Evolutionary conservation across 257 asterid species (phyloP), one percentile per base, ranked within the genome.

Genomic region (Scutellaria baicalensis): DNA sequence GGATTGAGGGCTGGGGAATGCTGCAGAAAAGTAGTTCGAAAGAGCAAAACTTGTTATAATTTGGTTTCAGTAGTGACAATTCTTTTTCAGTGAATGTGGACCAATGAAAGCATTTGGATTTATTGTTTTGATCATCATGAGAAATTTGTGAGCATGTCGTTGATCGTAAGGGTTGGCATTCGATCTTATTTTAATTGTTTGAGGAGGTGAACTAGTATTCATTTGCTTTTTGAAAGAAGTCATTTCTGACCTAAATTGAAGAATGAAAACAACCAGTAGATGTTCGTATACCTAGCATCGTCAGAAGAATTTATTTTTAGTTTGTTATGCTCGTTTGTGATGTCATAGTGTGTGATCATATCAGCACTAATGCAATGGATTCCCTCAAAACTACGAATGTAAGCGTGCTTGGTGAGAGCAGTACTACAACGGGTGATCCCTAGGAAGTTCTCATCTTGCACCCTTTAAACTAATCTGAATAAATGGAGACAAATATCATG

Each of bases 151-250:
- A 73, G 31, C 12, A 52, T 62, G 58, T 20, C 60, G 31, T 31
- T 59, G 31, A 21, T 31, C 12, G 48, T 42, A 76, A 64, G 60
- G 31, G 68, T 58, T 52, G 38, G 14, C 76, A 38, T 76, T 62
- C 47, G 55, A 69, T 62, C 71, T 50, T 56, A 13, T 39, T 23
- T 16, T 69, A 56, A 7, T 67, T 16, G 40, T 18, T 38, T 4
- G 16, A 33, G 67, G 59, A 61, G 6, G 38, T 48, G 9, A 64
- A 13, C 16, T 64, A 16, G 69, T 27, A 33, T 14, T 36, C n/a
- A 4, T 64, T 70, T 35, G 47, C 6, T 8, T 64, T 33, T 47
- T 48, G 64, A 56, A 70, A 43, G 47, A 59, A 31, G 21, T 49
- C 8, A 31, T 59, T 10, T 7, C 13, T 64, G 16, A 39, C 51